These are phyloP conservation scores for Galerina marginata DNA, from an alignment of 768 basidiomycete genomes.

Conservation along the genomic window DNA sequence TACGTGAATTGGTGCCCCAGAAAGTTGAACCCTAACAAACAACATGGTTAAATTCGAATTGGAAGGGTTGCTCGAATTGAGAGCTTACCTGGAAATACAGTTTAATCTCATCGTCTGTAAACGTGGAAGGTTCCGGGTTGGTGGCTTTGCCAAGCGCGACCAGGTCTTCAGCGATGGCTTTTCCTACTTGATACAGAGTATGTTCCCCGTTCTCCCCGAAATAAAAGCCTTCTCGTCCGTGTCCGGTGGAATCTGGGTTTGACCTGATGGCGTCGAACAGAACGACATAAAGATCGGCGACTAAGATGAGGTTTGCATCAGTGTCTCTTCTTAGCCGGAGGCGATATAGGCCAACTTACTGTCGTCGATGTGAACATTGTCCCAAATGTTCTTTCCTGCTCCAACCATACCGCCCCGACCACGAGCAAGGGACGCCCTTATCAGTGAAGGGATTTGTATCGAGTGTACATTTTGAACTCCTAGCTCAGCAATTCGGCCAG, in stretches of 20 bases:
- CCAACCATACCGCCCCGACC: constrained; percentile 59
- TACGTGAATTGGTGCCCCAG: constrained; percentile 47
- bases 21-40: constrained; percentile 34
- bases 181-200: constrained; percentile 44
- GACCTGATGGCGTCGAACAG: constrained; percentile 44
- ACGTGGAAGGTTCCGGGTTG: constrained; percentile 47
- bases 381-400: constrained; percentile 61
- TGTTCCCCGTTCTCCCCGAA: constrained; percentile 58
- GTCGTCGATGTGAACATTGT: constrained; percentile 57
- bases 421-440: constrained; percentile 51
- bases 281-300: constrained; percentile 46
- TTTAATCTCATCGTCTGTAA: constrained; percentile 50
- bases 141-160: constrained; percentile 41
- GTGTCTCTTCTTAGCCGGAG: too few species aligned
- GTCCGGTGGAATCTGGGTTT: constrained; percentile 35
- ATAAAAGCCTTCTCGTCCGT: constrained; percentile 58
- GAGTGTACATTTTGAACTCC: constrained; percentile 59
- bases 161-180: constrained; percentile 42
- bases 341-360: constrained; percentile 32
- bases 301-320: constrained; percentile 24
- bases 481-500: constrained; percentile 49
- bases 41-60: neutral
- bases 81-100: constrained; percentile 40
- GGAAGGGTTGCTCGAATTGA: too few species aligned
- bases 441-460: constrained; percentile 51